Conservation (phyloP, 2,329 filamentous ascomycete genomes). For the Aciculosporium take region DNA sequence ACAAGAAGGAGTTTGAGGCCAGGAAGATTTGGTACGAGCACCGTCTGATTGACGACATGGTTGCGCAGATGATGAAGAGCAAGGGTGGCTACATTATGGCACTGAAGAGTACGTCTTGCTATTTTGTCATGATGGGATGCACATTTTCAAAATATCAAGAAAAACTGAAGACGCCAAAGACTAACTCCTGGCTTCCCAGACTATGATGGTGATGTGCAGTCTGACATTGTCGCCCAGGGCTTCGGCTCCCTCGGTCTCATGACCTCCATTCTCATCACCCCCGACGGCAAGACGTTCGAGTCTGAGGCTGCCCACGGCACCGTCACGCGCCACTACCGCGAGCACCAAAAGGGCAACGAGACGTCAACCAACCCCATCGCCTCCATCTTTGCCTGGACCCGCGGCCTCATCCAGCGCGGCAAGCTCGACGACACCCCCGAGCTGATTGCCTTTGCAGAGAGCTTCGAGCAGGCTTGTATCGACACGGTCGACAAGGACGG, state of each 20-base stretch:
- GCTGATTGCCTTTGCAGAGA: constrained; percentile 79
- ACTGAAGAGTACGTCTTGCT: constrained; percentile 66
- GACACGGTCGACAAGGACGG: constrained; percentile 88
- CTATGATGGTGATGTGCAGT: constrained; percentile 98
- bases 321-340: constrained; percentile 94
- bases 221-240: constrained; percentile 93
- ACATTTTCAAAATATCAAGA: not conserved
- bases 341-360: constrained; percentile 95
- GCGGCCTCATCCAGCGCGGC: constrained; percentile 83
- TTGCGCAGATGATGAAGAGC: constrained; percentile 99
- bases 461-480: constrained; percentile 81
- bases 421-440: constrained; percentile 89
- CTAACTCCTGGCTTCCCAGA: constrained; percentile 36
- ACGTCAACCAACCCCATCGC: constrained; percentile 98
- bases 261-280: constrained; percentile 95
- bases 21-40: constrained; percentile 99
- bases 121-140: too few species aligned
- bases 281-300: constrained; percentile 93
- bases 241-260: constrained; percentile 97
- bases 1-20: constrained; percentile 78
- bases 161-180: not conserved
- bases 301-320: constrained; percentile 96
- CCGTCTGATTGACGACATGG: constrained; percentile 98
- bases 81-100: constrained; percentile 93
- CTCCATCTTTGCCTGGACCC: constrained; percentile 98